Base-by-base conservation (phyloP, 495 filamentous ascomycete genomes). In the Daldinia vernicosa region DNA sequence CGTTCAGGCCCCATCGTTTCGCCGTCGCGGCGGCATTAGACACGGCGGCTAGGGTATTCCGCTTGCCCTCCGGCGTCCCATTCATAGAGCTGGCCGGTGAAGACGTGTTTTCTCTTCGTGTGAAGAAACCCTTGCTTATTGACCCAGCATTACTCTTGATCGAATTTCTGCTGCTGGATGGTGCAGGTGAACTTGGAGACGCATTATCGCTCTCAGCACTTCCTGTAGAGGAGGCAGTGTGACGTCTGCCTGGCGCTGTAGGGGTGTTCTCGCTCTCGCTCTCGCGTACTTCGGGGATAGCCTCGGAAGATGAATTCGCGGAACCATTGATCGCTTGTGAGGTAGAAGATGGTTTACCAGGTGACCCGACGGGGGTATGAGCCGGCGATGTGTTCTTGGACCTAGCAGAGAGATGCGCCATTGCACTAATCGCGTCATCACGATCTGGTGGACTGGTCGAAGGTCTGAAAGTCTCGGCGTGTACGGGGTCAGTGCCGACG, bases 1-100 rank as follows among this genome's bases (percentile, higher is more conserved):
- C 88, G 71, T 87, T 90, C 82, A 88, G 86, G 17, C 91, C 88
- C 94, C 94, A 98, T 78, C 92, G 93, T 77, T 91, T 94, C 2
- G 93, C 92, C 12, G 87, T 89, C 5, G 91, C 89, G 15, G 93
- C 91, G 4, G 89, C 92, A 50, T 89, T 89, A 0, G 89, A 87
- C 37, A 96, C 84, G 4, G 90, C 87, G 28, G 87, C 83, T 30
- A 89, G 61, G 3, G 84, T 79, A 50, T 80, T 80, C 12, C 81
- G 78, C 68, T 84, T 86, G 4, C 60, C 50, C 24, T 75, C 75
- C 14, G 76, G 70, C 3, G 74, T 76, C 28, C 66, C 67, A 7
- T 78, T 71, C 1, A 47, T 60, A 4, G 77, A 74, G 5, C 62
- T 27, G 7, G 62, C 45, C 4, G 74, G 67, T 7, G 74, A 71